Evolutionary conservation across 129 eudicot species (phyloP), one percentile per base, ranked within the genome.

Genomic region (Centrapalus pauciflorus): DNA sequence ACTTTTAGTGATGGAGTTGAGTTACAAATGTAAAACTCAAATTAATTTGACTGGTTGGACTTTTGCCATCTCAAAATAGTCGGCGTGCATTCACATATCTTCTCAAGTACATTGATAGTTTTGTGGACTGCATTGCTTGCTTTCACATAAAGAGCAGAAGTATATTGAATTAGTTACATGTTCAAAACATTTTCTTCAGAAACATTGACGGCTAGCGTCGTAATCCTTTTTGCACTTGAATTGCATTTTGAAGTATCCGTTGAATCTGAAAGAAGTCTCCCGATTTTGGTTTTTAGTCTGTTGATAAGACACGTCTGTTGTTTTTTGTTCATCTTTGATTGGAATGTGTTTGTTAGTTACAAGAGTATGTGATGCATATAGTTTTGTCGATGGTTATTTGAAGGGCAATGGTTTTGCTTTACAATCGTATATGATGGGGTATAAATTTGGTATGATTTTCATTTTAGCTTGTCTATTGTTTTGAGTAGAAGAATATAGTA

Each of bases 81-180:
- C 33, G 27, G 16, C 19, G 20, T 66, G 48, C 32, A 58, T 59
- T n/a, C 23, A 30, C 13, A 52, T 34, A 51, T 5, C 33, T 35
- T 67, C 9, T 24, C 13, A 0, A 33, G 63, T 67, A 60, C 34
- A 60, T 45, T 35, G 4, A 10, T 19, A 17, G 45, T 8, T 62
- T 26, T 64, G 61, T 66, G 20, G 35, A 20, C 20, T 5, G 14
- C 61, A 49, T 29, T 59, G 71, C 35, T 13, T 32, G 25, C 33
- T 61, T 3, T 1, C 50, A 23, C 48, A n/a, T n/a, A 35, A 35
- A 19, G 48, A 67, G 51, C 73, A 2, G 7, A 32, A 34, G 35
- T 25, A 54, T 14, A 34, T 55, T n/a, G 52, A 54, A 52, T 26
- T 67, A 24, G 64, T 54, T 67, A 26, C 62, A 25, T 24, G 37